Evolutionary conservation across 2,329 filamentous ascomycete species (phyloP).

Genomic region (Penicillium sp.): DNA sequence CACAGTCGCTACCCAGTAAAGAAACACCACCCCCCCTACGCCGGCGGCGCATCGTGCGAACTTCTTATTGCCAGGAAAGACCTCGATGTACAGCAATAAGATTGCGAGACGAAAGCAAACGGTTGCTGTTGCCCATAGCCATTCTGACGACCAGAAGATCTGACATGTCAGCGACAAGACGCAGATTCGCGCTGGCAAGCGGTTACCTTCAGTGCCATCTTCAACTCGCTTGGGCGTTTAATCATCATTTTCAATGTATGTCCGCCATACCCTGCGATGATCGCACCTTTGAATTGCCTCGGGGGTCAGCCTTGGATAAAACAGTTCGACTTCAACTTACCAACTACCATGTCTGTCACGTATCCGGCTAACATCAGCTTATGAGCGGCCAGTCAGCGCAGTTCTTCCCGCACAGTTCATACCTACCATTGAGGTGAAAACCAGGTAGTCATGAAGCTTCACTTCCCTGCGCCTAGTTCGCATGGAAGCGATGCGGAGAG

Average conservation of each 20-base stretch:
- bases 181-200: not conserved
- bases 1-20: slow-evolving; percentile 13
- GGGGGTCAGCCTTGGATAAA: not conserved
- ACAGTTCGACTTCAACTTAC: not conserved
- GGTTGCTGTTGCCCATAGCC: slow-evolving; percentile 16
- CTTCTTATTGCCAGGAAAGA: slow-evolving; percentile 5
- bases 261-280: slow-evolving; percentile 3
- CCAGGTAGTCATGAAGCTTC: slow-evolving; percentile 9
- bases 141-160: slow-evolving; percentile 19
- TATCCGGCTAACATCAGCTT: slow-evolving; percentile 2
- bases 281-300: not conserved
- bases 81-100: slow-evolving; percentile 12
- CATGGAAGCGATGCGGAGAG: slow-evolving; percentile 1
- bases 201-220: slow-evolving; percentile 7
- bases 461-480: not conserved
- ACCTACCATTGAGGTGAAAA: slow-evolving; percentile 6
- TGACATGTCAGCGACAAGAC: not conserved
- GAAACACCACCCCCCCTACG: slow-evolving; percentile 7
- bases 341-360: slow-evolving; percentile 5
- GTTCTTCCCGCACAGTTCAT: not conserved
- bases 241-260: slow-evolving; percentile 3
- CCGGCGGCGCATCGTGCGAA: slow-evolving; percentile 8
- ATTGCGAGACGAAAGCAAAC: slow-evolving; percentile 15
- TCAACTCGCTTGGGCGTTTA: not conserved
- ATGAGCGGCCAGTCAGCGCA: not conserved